Percentiles rank a stretch among this genome's conserved stretches.
Conservation (phyloP, 495 filamentous ascomycete genomes). For the Lichenothelia convexa region DNA sequence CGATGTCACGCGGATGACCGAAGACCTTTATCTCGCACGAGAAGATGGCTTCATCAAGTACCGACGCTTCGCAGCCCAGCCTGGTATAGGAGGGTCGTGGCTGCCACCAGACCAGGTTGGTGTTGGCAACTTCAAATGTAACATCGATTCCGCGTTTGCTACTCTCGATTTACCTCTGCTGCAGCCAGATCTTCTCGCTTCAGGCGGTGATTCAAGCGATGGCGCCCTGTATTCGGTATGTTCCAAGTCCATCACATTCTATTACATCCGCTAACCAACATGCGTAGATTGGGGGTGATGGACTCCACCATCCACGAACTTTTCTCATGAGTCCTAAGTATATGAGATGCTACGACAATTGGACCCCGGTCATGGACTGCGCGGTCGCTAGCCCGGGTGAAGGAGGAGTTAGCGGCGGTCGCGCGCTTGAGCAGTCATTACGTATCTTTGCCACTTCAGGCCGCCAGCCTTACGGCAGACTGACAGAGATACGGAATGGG, state of each 20-base stretch:
- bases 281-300: too few relatives aligned
- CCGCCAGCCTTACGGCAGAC: constrained; percentile 15
- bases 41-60: constrained; percentile 38
- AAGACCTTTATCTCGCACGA: constrained; percentile 19
- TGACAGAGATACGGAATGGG: constrained; percentile 17
- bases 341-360: constrained; percentile 61
- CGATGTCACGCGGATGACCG: too few relatives aligned
- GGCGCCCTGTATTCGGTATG: too few relatives aligned
- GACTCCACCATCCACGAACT: too few relatives aligned
- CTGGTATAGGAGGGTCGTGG: constrained; percentile 15
- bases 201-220: constrained; percentile 68
- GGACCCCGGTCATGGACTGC: constrained; percentile 61
- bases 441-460: constrained; percentile 17
- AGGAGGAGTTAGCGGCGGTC: constrained; percentile 5
- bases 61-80: constrained; percentile 26
- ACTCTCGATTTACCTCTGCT: constrained; percentile 29
- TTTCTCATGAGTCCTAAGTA: too few relatives aligned
- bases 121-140: constrained; percentile 40
- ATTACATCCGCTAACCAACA: too few relatives aligned
- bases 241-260: too few relatives aligned
- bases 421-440: constrained; percentile 4
- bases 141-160: constrained; percentile 50
- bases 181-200: constrained; percentile 63
- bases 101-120: constrained; percentile 14
- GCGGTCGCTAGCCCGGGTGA: constrained; percentile 16